Evolutionary conservation across 176 grass and related monocot genomes (phyloP).

Genomic region (Hyparrhenia diplandra): DNA sequence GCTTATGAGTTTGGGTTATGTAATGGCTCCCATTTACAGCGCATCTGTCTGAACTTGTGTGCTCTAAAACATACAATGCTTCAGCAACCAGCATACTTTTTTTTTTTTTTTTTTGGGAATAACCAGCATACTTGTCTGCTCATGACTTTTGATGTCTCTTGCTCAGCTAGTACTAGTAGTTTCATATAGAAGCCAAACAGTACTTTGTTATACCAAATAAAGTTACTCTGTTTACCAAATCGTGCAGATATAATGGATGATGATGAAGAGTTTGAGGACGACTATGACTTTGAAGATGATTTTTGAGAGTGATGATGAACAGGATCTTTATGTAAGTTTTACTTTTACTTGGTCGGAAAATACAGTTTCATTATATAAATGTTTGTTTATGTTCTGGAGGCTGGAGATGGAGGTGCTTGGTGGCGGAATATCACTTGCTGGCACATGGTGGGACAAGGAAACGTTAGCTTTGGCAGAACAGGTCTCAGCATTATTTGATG

Average conservation of each 20-base stretch:
- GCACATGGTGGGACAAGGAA: conserved; percentile 82
- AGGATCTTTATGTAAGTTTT: conserved; percentile 45
- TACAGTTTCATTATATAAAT: neutral
- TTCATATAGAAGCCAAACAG: neutral
- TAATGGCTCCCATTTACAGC: neutral
- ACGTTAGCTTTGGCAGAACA: conserved; percentile 77
- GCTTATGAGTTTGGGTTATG: neutral
- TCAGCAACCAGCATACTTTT: neutral
- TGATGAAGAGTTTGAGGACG: conserved; percentile 5
- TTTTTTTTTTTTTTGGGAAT: no score
- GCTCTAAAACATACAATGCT: neutral
- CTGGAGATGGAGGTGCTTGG: conserved; percentile 86
- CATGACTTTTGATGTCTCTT: neutral
- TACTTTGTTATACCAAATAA: neutral
- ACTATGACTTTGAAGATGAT: conserved; percentile 47
- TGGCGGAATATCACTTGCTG: conserved; percentile 82
- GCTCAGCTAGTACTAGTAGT: neutral
- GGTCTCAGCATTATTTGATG: conserved; percentile 54
- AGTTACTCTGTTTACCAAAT: neutral
- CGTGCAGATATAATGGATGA: conserved; percentile 40
- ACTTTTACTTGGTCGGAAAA: neutral
- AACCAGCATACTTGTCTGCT: neutral
- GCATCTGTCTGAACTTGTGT: neutral
- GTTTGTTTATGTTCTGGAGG: conserved; percentile 34
- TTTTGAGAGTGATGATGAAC: conserved; percentile 56